Percentiles rank a stretch among this genome's conserved stretches.
Conservation (phyloP, 441 rosid genomes). For the California macrophylla region DNA sequence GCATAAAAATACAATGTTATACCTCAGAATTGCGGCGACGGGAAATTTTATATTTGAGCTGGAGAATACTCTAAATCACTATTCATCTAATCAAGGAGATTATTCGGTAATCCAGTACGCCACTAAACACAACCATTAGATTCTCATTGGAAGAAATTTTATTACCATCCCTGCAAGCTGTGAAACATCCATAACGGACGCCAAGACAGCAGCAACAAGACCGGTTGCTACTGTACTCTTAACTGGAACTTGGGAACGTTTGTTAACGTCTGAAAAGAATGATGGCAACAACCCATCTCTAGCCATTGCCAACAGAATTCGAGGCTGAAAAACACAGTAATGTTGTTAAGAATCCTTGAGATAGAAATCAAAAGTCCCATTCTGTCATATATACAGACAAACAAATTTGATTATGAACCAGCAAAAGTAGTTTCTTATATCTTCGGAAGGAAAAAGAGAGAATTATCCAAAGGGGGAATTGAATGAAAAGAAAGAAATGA, state of each 20-base stretch:
- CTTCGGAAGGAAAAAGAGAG: background rate
- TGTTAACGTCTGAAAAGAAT: conserved; percentile 62
- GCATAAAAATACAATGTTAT: conserved; percentile 16
- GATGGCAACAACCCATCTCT: conserved; percentile 76
- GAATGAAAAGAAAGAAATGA: background rate
- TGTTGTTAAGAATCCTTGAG: conserved; percentile 5
- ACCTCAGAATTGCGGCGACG: background rate
- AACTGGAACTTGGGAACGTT: conserved; percentile 50
- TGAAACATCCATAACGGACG: conserved; percentile 64
- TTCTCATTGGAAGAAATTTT: background rate
- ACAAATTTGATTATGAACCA: background rate
- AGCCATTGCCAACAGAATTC: conserved; percentile 74
- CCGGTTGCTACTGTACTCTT: conserved; percentile 62
- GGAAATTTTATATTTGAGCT: background rate
- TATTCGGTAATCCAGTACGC: background rate
- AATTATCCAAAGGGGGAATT: background rate
- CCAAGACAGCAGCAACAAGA: conserved; percentile 41
- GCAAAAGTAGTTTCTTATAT: background rate
- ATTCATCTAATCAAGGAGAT: background rate
- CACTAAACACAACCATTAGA: background rate
- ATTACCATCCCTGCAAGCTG: conserved; percentile 68
- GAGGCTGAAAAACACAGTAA: conserved; percentile 39
- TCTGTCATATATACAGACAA: background rate
- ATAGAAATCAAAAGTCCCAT: background rate
- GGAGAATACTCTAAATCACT: background rate